Evolutionary conservation across 108 stramenopile species (phyloP), one percentile per base, ranked within the genome.

Genomic region (Skeletonema menzelii): DNA sequence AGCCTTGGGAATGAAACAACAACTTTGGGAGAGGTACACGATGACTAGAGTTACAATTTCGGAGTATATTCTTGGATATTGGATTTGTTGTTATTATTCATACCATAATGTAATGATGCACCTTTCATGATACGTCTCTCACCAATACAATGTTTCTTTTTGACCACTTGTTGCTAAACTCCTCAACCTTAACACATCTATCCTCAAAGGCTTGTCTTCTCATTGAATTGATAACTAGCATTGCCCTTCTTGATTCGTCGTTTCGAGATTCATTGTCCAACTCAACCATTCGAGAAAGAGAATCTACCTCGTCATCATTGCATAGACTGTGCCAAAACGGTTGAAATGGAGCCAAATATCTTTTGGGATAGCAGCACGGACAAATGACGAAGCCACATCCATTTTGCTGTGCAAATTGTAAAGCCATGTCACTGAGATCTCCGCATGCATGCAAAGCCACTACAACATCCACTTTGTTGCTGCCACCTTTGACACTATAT

Each of bases 401-500:
- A 40, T 82, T 78, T 10, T 63, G 22, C 19, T 72, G 30, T 22
- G 88, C 88, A 64, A 84, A 85, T 8, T 42, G 56, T 44, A 88
- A 27, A 17, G 88, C 88, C 72, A 84, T 42, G 63, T 89, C 88
- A 11, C 84, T 81, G 56, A 89, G 76, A 60, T 85, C 79, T 44
- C 88, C 88, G 60, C 88, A 89, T 22, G 88, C 88, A 83, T 89
- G 88, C 46, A 86, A 65, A 19, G 69, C 72, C 20, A 86, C 85
- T 7, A 88, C 77, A 22, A 84, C 71, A 69, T 88, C 88, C 14
- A 85, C 58, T 8, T 27, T 65, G 38, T 80, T 63, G 40, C 65
- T 63, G 35, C 72, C 75, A 67, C 82, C 83, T 5, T 78, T 82
- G 65, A 77, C 72, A 47, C 82, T 58, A 47, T 63, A 63, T 27